Base-by-base conservation (phyloP, 208 protist genomes). In the Leishmania aethiopica region DNA sequence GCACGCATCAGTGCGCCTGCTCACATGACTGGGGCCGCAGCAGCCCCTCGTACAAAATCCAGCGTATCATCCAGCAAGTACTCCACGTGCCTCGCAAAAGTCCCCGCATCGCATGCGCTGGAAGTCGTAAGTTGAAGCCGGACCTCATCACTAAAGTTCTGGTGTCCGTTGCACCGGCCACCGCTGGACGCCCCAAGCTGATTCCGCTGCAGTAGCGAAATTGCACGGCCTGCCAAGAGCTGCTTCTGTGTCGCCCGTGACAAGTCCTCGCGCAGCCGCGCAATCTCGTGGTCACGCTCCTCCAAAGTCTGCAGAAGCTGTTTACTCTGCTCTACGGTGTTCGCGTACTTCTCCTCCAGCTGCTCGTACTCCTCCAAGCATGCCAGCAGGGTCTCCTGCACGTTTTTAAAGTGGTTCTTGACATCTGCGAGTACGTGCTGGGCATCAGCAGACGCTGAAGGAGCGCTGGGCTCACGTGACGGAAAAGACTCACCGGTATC, bases 291-390 rank as follows among this genome's bases (percentile, higher is more conserved):
- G n/a, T 86, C 82, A 19, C 82, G 82, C 8, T 51, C 47, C 55
- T 79, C 78, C 45, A 86, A 69, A 25, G 78, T 82, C 32, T 80
- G 62, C 78, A 86, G 64, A 3, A 86, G 78, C 78, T 78, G 82
- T 13, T 45, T 74, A 72, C 82, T 86, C 70, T 86, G 77, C 73
- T 86, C 82, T 22, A 86, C 82, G 10, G 82, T 86, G 42, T 80
- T 82, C 51, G 64, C 55, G 78, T 86, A 86, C 64, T 86, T 86
- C 49, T 86, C 72, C 66, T 86, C 82, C 64, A 86, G 78, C 74
- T 79, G n/a, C 57, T 79, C 55, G 73, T 86, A 86, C 59, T 86
- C 82, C n/a, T 75, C 82, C 17, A 86, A 66, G 74, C 82, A 86
- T n/a, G 49, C 82, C 32, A 86, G 78, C 42, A 86, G 55, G 42